phyloP scores from a whole-genome alignment of 1,284 basidiomycete genomes.

The Bjerkandera adusta region DNA sequence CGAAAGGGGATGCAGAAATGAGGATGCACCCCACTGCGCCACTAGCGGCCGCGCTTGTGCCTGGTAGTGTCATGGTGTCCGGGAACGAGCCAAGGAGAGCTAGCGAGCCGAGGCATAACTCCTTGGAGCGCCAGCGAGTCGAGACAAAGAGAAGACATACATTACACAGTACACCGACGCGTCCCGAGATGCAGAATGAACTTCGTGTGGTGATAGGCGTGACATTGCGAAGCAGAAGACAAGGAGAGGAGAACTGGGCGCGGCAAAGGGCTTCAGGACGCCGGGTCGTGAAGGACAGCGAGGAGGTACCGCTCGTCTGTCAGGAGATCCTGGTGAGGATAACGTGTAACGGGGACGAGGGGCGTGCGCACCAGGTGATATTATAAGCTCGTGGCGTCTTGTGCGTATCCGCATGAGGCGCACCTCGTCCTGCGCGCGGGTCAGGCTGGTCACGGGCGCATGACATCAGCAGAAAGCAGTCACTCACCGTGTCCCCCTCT shows the following conservation, averaged over 20 bases:
- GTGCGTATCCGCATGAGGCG: conserved; percentile 90
- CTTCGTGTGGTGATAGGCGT: too few species aligned
- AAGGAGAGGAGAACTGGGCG: neutral
- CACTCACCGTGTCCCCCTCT: conserved; percentile 47
- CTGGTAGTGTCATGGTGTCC: too few species aligned
- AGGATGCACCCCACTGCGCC: too few species aligned
- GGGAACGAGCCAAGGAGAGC: too few species aligned
- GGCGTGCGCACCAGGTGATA: conserved; percentile 89
- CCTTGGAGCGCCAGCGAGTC: neutral
- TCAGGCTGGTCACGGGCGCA: neutral
- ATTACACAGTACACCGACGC: too few species aligned
- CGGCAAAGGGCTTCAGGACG: conserved; percentile 16
- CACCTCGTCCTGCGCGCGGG: conserved; percentile 69
- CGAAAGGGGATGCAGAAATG: neutral
- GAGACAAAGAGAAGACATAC: conserved; percentile 1
- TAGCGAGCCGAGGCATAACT: too few species aligned
- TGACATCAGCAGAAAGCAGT: neutral
- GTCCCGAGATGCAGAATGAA: too few species aligned
- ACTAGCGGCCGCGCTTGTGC: too few species aligned
- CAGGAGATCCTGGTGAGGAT: neutral
- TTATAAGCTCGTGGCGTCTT: conserved; percentile 89
- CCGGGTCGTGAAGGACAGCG: conserved; percentile 81
- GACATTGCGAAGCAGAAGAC: neutral
- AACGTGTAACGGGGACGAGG: conserved; percentile 16
- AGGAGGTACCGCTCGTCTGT: conserved; percentile 82